Evolutionary conservation across 176 grass and related monocot species (phyloP).

Genomic region (Carex pumila): DNA sequence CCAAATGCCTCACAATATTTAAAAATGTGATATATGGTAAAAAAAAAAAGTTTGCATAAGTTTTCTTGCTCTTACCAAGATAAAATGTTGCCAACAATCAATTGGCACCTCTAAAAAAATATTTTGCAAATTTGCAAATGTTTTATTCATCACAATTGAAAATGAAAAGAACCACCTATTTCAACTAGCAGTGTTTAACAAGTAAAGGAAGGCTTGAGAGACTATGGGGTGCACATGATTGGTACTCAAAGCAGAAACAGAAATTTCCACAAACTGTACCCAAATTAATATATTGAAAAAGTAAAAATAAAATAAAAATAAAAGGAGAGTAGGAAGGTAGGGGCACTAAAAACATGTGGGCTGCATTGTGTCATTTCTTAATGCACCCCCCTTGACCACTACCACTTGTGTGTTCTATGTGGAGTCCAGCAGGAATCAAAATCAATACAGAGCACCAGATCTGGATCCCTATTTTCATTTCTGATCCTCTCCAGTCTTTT

Average conservation of each 20-base stretch:
- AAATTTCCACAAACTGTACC: background rate
- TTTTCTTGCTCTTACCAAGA: too few relatives aligned
- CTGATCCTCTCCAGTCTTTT: background rate
- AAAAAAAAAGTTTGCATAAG: too few relatives aligned
- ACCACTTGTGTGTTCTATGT: background rate
- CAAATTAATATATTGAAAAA: background rate
- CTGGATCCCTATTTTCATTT: background rate
- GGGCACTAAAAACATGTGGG: slow-evolving; percentile 20
- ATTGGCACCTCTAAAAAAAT: too few relatives aligned
- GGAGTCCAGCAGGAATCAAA: background rate
- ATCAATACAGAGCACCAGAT: background rate
- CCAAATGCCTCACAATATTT: too few relatives aligned
- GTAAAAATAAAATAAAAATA: background rate
- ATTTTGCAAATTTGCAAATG: too few relatives aligned
- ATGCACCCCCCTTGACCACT: background rate
- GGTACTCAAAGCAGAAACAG: background rate
- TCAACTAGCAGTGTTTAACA: background rate
- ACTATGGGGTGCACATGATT: background rate
- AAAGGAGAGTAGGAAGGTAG: background rate
- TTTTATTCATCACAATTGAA: too few relatives aligned
- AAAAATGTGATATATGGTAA: too few relatives aligned
- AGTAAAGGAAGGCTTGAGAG: background rate
- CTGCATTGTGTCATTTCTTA: slow-evolving; percentile 7
- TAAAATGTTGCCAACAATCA: too few relatives aligned
- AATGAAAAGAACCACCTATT: too few relatives aligned